Evolutionary conservation across 768 basidiomycete genomes (phyloP), one percentile per base, ranked within the genome.

Genomic region (Kwoniella shandongensis): DNA sequence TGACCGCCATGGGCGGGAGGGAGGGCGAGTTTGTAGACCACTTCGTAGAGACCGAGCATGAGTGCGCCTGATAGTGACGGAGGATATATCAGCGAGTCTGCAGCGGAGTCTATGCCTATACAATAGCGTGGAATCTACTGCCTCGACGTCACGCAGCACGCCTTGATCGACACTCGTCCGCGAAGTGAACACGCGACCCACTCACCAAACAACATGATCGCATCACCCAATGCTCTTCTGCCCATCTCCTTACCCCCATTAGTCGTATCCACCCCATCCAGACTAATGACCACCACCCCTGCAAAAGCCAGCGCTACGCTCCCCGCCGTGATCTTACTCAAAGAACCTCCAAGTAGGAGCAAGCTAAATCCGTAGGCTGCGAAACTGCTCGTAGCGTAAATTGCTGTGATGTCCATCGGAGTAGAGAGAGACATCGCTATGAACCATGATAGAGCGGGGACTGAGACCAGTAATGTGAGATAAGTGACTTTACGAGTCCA

Each of bases 381-480:
- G 79, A 97, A 92, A 0, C 89, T 87, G 67, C 88, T 89, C 7
- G 88, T 86, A 71, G 94, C 93, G 85, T 88, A 91, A 25, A 91
- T 83, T 0, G 79, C 76, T 29, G 90, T 93, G 25, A 92, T 84
- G 76, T 92, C 89, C 63, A 85, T 87, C 25, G 91, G 80, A 22
- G 91, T 90, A 60, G 25, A 54, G 22, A 51, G 51, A 27, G 46
- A 20, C 48, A 65, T 61, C 27, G 57, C 44, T 44, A 73, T 44
- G 52, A 67, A 76, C 72, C 70, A 73, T 11, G 51, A 61, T 36
- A 75, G 45, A 23, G 69, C 63, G 7, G 75, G 73, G n/a, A 75
- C 54, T 29, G 63, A 62, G 15, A 76, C 54, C 23, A 76, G 54
- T 27, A 69, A 27, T 5, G 75, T 76, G 36, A 76, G 57, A 56